Evolutionary conservation across 2,329 filamentous ascomycete genomes (phyloP).

Genomic region (Blastomyces gilchristii): DNA sequence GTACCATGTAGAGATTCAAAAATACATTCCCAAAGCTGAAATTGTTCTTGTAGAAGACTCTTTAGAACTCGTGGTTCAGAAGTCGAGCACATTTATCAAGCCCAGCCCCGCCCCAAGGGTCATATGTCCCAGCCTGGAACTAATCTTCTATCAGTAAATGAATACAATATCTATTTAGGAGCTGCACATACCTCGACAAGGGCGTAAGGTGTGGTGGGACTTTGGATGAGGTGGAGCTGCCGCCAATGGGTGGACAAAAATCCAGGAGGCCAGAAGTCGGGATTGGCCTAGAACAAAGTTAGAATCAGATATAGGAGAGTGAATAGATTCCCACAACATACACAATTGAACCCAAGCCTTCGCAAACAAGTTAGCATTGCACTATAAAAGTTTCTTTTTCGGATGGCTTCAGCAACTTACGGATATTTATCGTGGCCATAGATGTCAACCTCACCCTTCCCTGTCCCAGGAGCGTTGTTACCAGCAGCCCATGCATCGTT

Average conservation of each 20-base stretch:
- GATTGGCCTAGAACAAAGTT: constrained; percentile 37
- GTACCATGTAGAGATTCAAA: constrained; percentile 61
- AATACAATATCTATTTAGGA: background rate
- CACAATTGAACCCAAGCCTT: constrained; percentile 34
- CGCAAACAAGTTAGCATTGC: constrained; percentile 7
- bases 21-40: constrained; percentile 57
- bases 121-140: constrained; percentile 62
- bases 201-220: constrained; percentile 55
- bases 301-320: constrained; percentile 5
- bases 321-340: constrained; percentile 17
- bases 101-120: constrained; percentile 63
- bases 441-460: constrained; percentile 49
- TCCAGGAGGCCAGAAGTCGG: constrained; percentile 49
- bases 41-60: constrained; percentile 71
- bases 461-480: constrained; percentile 54
- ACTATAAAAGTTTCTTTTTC: no score
- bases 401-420: constrained; percentile 14
- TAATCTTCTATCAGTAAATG: constrained; percentile 21
- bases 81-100: constrained; percentile 57
- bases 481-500: constrained; percentile 58
- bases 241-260: constrained; percentile 49
- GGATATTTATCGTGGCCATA: constrained; percentile 59
- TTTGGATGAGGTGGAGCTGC: constrained; percentile 47
- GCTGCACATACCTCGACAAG: constrained; percentile 43
- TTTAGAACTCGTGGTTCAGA: constrained; percentile 61